Base-by-base conservation (phyloP, 169 alveolate species). In the Babesia caballi region DNA sequence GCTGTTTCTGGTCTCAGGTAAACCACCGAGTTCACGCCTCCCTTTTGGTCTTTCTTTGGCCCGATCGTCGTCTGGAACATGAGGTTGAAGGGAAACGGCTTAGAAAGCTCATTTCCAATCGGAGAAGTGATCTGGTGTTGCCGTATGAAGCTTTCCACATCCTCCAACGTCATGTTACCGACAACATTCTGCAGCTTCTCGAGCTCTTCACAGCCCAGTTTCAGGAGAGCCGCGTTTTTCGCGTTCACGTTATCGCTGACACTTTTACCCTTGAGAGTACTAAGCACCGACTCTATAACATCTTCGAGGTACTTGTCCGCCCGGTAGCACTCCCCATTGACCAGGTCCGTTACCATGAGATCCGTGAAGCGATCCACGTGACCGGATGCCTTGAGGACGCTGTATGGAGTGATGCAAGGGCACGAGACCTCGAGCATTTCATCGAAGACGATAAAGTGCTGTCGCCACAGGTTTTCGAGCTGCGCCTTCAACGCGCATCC, bases 1-100 rank as follows among this genome's bases (percentile, higher is more conserved):
- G 99, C 99, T 0, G 99, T 97, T 80, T 97, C 99, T 3, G 99
- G 99, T 36, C 99, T 92, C 50, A 97, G 69, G 73, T 58, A 97
- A 7, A 97, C 98, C 33, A 84, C 76, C 6, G 68, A 51, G 59
- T 77, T 69, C 12, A 17, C 17, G 17, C 67, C 74, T 7, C 58
- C 65, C 57, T 67, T 67, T 41, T 52, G 40, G 11, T 50, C 65
- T 14, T 92, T 94, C 69, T 93, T 89, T 12, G 99, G 99, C 0
- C 99, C 99, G 19, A 97, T 93, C 63, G 85, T 84, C 32, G 98
- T 94, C 58, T 88, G 93, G 63, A 98, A 97, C 99, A 98, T 96
- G 35, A 98, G 89, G 84, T 96, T 96, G 84, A 97, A 97, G 38
- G 98, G 98, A 52, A 83, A 83, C 19, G 99, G 98, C 46, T 93